Base-by-base conservation (phyloP, 371 early-diverging fungal species). In the Saksenaea vasiformis region DNA sequence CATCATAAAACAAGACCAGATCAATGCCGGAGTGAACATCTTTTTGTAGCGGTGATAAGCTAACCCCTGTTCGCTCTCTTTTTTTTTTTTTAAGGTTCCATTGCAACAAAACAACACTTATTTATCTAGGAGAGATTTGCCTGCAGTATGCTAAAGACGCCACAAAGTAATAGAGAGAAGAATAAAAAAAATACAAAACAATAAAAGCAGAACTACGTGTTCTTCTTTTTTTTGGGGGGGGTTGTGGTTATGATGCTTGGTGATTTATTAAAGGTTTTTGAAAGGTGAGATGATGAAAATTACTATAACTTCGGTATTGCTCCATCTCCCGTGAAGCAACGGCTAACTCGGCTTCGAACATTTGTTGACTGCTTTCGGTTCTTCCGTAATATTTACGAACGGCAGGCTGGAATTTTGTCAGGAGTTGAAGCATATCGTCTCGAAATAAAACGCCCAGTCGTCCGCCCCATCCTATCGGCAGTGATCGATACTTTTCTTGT, bases 381-480 rank as follows among this genome's bases (percentile, higher is more conserved):
- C 47, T 26, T 10, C 44, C 55, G 41, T 71, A 64, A 39, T 60
- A 65, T 24, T 58, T 38, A 7, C 39, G 22, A 27, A 71, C 57
- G 34, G 65, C 65, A 28, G 58, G 39, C 35, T 65, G 67, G 22
- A 56, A 64, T 41, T 65, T 58, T 9, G 56, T 51, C 4, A 67
- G 54, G 8, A 68, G 41, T 28, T 66, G 58, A 36, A 64, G 35
- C 22, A 73, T 56, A 53, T 73, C 73, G 5, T 73, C 73, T 34
- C 67, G 60, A 55, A 64, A 64, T 10, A 67, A 37, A 22, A 69
- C 70, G 35, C 73, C 73, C 14, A 73, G 34, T 13, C 73, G 64
- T n/a, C 73, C 73, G 24, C 73, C 73, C 73, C 73, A 73, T 4
- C 73, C 73, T 34, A 73, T 67, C 17, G 73, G 73, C 35, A 73